Base-by-base conservation (phyloP, 176 grass and related monocot genomes). In the Aegilops speltoides region DNA sequence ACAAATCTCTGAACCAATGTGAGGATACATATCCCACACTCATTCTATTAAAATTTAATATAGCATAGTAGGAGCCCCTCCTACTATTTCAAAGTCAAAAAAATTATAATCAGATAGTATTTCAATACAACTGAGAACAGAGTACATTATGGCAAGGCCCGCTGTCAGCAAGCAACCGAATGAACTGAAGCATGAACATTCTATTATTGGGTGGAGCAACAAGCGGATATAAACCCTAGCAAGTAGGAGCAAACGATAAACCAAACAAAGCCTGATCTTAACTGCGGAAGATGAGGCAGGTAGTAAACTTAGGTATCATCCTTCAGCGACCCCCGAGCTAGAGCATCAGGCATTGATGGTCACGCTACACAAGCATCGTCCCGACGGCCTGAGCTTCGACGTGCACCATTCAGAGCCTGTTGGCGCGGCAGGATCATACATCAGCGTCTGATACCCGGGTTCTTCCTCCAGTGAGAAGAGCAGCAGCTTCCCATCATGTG, bases 381-480 rank as follows among this genome's bases (percentile, higher is more conserved):
- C 88, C 17, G 88, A 87, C 2, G 96, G 93, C 86, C 68, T 89
- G 65, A 98, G 85, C 36, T 69, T 82, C 20, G 96, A 95, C 5
- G 71, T 92, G 57, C 83, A 84, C 96, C 96, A 98, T 88, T 94
- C 86, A 22, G 79, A 91, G 38, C 96, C 96, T 0, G 5, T 37
- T 0, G 93, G 84, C 20, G 93, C 91, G 68, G 88, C 63, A 2
- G 96, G 96, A 87, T 98, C 88, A 56, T 92, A 98, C 84, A 92
- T 85, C 84, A 98, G 75, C 3, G 93, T 98, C 64, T 86, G 63
- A 8, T 94, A 95, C 17, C 89, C 91, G 0, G 91, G 81, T 34
- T 94, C 90, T 83, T 94, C 79, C 40, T 92, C 84, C 23, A 82
- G 65, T 7, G 96, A 83, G 84, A 98, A 94, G 24, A 98, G 76